Base-by-base conservation (phyloP, 1,284 basidiomycete species). In the Trichosporon coremiiforme region DNA sequence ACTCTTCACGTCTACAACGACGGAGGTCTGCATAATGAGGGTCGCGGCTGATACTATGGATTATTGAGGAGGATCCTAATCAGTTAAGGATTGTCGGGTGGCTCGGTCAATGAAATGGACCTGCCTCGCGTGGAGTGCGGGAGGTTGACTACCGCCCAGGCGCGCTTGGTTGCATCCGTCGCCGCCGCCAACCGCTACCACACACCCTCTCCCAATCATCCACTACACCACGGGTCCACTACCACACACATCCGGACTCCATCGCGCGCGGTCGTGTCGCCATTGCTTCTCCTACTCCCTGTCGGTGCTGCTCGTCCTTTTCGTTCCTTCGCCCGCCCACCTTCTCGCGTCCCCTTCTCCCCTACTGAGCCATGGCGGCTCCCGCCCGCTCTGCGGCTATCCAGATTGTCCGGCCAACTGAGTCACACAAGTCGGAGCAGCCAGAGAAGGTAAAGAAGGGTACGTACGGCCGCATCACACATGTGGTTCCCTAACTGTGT, bases 381-480 rank as follows among this genome's bases (percentile, higher is more conserved):
- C 66, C 73, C 62, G 65, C 70, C 64, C 76, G 75, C 55, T 87
- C 85, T 65, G 86, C 88, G 66, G 88, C 88, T 67, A 85, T 89
- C 68, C 88, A 86, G 81, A 89, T 89, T 72, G 86, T 88, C 50
- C 87, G 88, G 69, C 82, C 85, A 29, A 76, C 73, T 17, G 71
- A 74, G 22, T 65, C 62, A 15, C 66, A 50, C n/a, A 72, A 70
- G 69, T 31, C 66, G n/a, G 71, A 72, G 33, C 64, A 64, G 57
- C 67, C 70, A 4, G 71, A 74, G 60, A 70, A 70, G 57, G 66
- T 50, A 22, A 74, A 74, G 73, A 74, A 74, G 65, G 69, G 71
- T 70, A 65, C 33, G 68, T 66, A 38, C 20, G 10, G 31, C 35
- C 5, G 2, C 3, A 20, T 15, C 66, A 6, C 6, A 41, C 15